phyloP scores from a whole-genome alignment of 768 basidiomycete species.

The Boletus tomentosulus region DNA sequence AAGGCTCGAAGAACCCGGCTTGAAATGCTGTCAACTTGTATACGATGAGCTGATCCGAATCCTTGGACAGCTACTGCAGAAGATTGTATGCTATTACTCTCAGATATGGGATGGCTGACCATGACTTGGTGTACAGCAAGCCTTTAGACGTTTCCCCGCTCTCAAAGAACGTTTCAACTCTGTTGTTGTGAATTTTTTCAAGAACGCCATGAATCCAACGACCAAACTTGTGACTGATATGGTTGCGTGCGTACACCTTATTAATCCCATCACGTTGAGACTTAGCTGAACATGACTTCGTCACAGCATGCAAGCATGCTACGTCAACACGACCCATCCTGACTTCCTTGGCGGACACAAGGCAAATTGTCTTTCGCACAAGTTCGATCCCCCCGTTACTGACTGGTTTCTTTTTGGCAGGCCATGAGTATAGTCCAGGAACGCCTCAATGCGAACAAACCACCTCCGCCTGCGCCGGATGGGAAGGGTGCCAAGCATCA shows the following conservation, averaged over 20 bases:
- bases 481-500: constrained; percentile 64
- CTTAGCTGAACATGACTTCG: constrained; percentile 1
- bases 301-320: constrained; percentile 92
- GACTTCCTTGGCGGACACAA: constrained; percentile 98
- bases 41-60: constrained; percentile 98
- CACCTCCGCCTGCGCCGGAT: constrained; percentile 48
- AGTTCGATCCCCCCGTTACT: background rate
- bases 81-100: constrained; percentile 62
- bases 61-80: constrained; percentile 81
- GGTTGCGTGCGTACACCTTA: constrained; percentile 62
- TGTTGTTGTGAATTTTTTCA: constrained; percentile 97
- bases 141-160: constrained; percentile 96
- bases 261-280: background rate
- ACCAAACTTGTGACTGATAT: constrained; percentile 92
- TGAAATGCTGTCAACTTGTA: constrained; percentile 93
- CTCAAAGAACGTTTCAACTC: constrained; percentile 94
- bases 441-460: constrained; percentile 77
- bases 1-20: constrained; percentile 86
- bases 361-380: constrained; percentile 31
- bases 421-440: constrained; percentile 88
- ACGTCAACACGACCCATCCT: constrained; percentile 98
- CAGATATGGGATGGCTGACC: background rate
- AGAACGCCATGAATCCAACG: constrained; percentile 88
- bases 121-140: constrained; percentile 53
- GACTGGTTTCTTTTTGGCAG: constrained; percentile 33